phyloP scores from a whole-genome alignment of 768 basidiomycete species.

The Kwoniella mangroviensis region DNA sequence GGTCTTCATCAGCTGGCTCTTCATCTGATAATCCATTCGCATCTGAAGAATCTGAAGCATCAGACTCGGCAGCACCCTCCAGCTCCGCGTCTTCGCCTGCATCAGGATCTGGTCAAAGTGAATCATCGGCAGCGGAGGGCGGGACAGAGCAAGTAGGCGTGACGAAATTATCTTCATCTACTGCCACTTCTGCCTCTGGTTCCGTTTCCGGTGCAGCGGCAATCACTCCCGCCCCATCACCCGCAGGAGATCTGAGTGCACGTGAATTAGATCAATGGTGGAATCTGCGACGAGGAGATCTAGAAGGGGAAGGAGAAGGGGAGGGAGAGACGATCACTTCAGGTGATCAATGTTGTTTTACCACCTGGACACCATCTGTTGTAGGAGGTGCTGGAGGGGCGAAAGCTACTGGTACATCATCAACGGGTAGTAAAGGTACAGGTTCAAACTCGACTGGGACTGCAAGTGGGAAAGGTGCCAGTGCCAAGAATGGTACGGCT shows the following conservation, averaged over 20 bases:
- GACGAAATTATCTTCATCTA: slow-evolving; percentile 20
- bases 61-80: not conserved
- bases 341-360: slow-evolving; percentile 49
- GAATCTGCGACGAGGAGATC: not conserved
- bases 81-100: slow-evolving; percentile 4
- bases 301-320: not conserved
- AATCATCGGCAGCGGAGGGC: not conserved
- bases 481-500: not conserved
- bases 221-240: slow-evolving; percentile 8
- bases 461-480: not conserved
- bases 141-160: slow-evolving; percentile 37
- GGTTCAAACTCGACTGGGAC: not conserved
- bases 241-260: not conserved
- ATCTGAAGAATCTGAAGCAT: not conserved
- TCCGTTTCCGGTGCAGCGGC: not conserved
- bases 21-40: not conserved
- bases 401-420: slow-evolving; percentile 7
- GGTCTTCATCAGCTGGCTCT: not conserved
- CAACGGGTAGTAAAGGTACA: not conserved
- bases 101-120: slow-evolving; percentile 5
- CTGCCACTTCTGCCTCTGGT: not conserved
- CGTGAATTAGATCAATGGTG: not conserved
- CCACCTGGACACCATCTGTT: slow-evolving; percentile 48
- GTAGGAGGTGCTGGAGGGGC: slow-evolving; percentile 26
- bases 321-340: slow-evolving; percentile 32